Evolutionary conservation across 768 basidiomycete genomes (phyloP).

Genomic region (Collybiopsis confluens): DNA sequence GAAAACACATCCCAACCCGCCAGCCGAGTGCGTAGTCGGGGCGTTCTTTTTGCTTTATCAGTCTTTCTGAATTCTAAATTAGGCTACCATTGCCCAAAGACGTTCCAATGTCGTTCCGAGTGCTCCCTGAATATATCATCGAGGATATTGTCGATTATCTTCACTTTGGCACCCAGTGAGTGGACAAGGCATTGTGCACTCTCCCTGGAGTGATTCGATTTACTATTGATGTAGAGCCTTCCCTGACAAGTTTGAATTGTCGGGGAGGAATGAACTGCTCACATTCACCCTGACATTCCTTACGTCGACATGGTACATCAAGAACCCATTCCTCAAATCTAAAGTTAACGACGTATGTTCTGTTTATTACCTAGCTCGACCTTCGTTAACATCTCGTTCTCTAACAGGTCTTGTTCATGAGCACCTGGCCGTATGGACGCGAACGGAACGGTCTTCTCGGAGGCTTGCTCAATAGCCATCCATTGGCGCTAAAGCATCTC

Average conservation of each 20-base stretch:
- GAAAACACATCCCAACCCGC: constrained; percentile 67
- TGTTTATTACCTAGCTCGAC: background rate
- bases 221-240: constrained; percentile 24
- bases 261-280: constrained; percentile 83
- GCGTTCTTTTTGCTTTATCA: background rate
- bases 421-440: constrained; percentile 62
- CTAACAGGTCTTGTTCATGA: constrained; percentile 66
- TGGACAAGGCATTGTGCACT: background rate
- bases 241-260: constrained; percentile 77
- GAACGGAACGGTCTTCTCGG: constrained; percentile 74
- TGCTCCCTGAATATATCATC: constrained; percentile 89
- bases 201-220: background rate
- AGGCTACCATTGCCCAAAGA: constrained; percentile 85
- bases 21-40: constrained; percentile 44
- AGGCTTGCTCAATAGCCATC: constrained; percentile 77
- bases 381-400: constrained; percentile 5
- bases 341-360: constrained; percentile 85
- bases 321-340: constrained; percentile 95
- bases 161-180: constrained; percentile 78
- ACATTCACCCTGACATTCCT: constrained; percentile 89
- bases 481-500: constrained; percentile 79
- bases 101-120: constrained; percentile 79
- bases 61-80: background rate
- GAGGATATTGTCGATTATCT: constrained; percentile 93
- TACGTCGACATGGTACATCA: constrained; percentile 94